These are phyloP conservation scores for Gastrolobium villosum DNA, from an alignment of 306 rosid genomes.

Conservation along the genomic window DNA sequence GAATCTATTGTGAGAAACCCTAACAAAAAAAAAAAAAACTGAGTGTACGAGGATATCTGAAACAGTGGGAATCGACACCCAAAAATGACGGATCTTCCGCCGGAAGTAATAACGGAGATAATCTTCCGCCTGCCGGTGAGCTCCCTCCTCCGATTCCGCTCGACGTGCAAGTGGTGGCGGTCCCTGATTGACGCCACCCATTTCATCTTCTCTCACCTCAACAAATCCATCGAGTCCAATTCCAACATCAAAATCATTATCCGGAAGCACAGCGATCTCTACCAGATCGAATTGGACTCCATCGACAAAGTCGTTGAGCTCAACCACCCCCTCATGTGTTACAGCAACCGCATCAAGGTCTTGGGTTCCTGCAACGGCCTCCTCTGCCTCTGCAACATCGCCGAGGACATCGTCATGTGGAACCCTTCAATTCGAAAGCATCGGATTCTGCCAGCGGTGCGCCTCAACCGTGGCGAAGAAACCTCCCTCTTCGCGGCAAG, in stretches of 20 bases:
- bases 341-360: conserved; percentile 64
- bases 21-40: background rate
- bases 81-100: conserved; percentile 66
- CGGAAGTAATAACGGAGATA: conserved; percentile 63
- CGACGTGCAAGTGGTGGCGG: conserved; percentile 62
- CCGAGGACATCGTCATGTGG: conserved; percentile 81
- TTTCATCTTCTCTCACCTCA: conserved; percentile 60
- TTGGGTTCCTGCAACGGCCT: conserved; percentile 73
- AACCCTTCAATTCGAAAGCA: conserved; percentile 67
- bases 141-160: conserved; percentile 58
- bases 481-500: conserved; percentile 46
- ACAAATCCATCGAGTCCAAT: conserved; percentile 35
- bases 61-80: background rate
- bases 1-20: conserved; percentile 21
- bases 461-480: conserved; percentile 29
- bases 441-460: conserved; percentile 57
- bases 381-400: conserved; percentile 73
- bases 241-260: conserved; percentile 56
- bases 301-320: conserved; percentile 57
- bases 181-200: conserved; percentile 61
- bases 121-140: conserved; percentile 59
- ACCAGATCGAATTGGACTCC: conserved; percentile 35
- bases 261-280: conserved; percentile 61
- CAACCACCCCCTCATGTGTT: conserved; percentile 80
- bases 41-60: background rate